Percentiles rank a stretch among this genome's conserved stretches.
These are phyloP conservation scores for Suillus americanus DNA, from an alignment of 768 basidiomycete species.

Conservation along the genomic window DNA sequence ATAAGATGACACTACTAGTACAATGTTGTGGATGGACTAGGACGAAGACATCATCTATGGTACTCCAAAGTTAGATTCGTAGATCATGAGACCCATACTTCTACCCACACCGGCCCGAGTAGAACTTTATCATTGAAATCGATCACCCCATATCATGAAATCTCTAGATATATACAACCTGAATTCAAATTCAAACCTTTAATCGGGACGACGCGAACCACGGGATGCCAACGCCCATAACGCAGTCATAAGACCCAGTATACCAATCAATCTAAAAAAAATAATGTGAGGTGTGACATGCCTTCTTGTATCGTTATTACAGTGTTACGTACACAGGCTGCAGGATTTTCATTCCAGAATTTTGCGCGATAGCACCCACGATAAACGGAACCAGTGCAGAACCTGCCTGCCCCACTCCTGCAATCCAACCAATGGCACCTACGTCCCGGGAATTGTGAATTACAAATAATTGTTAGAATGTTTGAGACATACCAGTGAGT, in stretches of 20 bases:
- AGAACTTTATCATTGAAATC: background rate
- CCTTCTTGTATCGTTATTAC: background rate
- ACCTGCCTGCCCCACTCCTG: constrained; percentile 69
- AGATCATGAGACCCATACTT: background rate
- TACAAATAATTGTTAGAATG: background rate
- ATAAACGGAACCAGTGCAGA: constrained; percentile 73
- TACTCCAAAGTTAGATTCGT: background rate
- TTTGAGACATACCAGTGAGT: constrained; percentile 40
- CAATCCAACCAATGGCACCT: constrained; percentile 67
- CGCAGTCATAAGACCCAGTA: constrained; percentile 34
- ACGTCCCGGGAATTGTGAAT: constrained; percentile 12
- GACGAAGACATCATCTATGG: background rate
- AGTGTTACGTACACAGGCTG: constrained; percentile 34
- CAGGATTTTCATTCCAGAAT: constrained; percentile 48
- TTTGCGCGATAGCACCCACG: constrained; percentile 65
- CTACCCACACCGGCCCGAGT: background rate
- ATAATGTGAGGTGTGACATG: background rate
- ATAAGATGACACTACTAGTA: too few species aligned
- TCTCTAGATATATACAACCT: background rate
- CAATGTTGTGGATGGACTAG: too few species aligned
- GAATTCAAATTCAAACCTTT: background rate
- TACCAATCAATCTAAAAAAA: constrained; percentile 19
- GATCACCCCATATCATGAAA: background rate
- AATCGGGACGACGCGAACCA: constrained; percentile 7
- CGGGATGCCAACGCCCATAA: constrained; percentile 35